Evolutionary conservation across 164 flowering plant genomes (phyloP).

Genomic region (Piper longum): DNA sequence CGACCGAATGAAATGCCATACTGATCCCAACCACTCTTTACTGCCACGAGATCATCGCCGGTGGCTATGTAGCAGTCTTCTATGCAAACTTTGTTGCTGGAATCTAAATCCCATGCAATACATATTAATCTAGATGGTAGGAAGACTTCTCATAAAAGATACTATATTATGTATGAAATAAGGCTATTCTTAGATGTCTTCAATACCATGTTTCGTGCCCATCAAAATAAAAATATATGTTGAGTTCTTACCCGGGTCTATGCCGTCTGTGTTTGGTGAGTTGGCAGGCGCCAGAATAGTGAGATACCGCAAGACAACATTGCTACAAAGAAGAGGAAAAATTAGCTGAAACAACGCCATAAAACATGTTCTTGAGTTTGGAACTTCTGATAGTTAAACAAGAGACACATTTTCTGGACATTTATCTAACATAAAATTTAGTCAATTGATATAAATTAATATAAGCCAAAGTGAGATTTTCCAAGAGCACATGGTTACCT

Average conservation of each 20-base stretch:
- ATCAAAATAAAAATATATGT: background rate
- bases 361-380: background rate
- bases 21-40: conserved; percentile 98
- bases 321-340: conserved; percentile 31
- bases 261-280: conserved; percentile 94
- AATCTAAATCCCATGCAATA: conserved; percentile 36
- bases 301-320: conserved; percentile 68
- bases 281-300: conserved; percentile 81
- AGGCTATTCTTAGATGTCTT: background rate
- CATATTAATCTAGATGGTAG: background rate
- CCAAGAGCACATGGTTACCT: too few relatives aligned
- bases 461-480: too few relatives aligned
- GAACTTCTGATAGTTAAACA: background rate
- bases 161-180: too few relatives aligned
- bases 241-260: conserved; percentile 73
- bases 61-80: conserved; percentile 82
- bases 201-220: too few relatives aligned
- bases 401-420: too few relatives aligned
- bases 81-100: conserved; percentile 81
- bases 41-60: conserved; percentile 88
- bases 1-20: conserved; percentile 75
- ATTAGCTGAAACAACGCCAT: background rate
- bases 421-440: too few relatives aligned
- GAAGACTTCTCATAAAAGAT: background rate
- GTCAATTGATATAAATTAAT: too few relatives aligned